phyloP scores from a whole-genome alignment of 2,329 filamentous ascomycete species.

The Neurospora sp. region DNA sequence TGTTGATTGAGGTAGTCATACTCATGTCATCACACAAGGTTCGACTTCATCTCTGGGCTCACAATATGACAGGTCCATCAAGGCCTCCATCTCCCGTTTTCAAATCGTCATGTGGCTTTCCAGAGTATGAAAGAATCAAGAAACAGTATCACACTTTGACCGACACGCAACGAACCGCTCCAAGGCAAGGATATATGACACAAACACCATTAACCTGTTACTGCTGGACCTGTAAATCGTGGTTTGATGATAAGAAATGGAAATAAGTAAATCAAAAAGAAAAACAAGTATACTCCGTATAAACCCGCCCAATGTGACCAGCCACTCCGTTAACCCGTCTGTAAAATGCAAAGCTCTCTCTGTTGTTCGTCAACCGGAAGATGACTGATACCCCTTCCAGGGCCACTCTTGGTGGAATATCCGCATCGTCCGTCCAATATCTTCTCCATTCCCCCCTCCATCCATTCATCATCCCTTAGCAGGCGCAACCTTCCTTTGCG shows the following conservation, averaged over 20 bases:
- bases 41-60: neutral
- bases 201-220: neutral
- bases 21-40: neutral
- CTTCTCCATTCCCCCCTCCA: neutral
- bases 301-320: constrained; percentile 13
- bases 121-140: neutral
- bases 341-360: constrained; percentile 8
- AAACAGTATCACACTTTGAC: neutral
- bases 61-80: neutral
- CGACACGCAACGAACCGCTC: neutral
- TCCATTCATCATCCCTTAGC: constrained; percentile 37
- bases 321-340: constrained; percentile 12
- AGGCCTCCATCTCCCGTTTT: neutral
- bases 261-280: neutral
- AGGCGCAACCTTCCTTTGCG: constrained; percentile 88
- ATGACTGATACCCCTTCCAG: neutral
- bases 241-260: constrained; percentile 1
- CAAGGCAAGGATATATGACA: neutral
- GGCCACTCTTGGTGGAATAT: neutral
- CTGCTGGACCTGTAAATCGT: neutral
- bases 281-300: constrained; percentile 14
- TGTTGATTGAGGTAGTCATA: neutral
- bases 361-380: neutral
- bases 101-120: neutral
- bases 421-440: neutral